Base-by-base conservation (phyloP, 345 rosid species). In the Atalantia buxifolia region DNA sequence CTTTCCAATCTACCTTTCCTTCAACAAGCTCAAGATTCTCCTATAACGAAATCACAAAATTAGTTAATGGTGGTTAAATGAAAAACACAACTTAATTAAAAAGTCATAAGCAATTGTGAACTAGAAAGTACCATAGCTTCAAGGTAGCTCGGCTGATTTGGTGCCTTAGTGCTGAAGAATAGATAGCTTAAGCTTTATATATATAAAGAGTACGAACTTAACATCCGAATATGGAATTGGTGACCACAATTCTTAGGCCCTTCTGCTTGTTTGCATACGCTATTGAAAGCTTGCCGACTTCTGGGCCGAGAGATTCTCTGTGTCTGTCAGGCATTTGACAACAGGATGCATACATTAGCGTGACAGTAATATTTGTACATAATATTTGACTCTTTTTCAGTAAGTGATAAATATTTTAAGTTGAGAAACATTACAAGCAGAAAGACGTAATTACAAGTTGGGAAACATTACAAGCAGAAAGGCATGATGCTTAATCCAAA, bases 1-100 rank as follows among this genome's bases (percentile, higher is more conserved):
- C 94, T 66, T 75, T 89, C 91, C 91, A 89, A 30, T 87, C 88
- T 78, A 87, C 87, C 84, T 88, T 91, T 69, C 89, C 91, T 60
- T 83, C 83, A 50, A 85, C 78, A 30, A 85, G 22, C 78, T 83
- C 91, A 30, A 16, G 24, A 71, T 84, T 83, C 80, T 88, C 89
- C 92, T 86, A 59, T 72, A 81, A 77, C 28, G 35, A 69, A 35
- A 72, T 36, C 59, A 65, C 3, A 77, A 56, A 28, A 65, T 27
- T 22, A 33, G 57, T 27, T 16, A 33, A 55, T 66, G 25, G 24
- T 7, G 1, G 21, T 56, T 33, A 64, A 53, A 5, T 31, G 38
- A 21, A 25, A 48, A 64, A 21, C 27, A 25, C 6, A 69, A 79
- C 31, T 4, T 36, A 9, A 9, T 8, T 36, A 18, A 16, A 19